phyloP scores from a whole-genome alignment of 345 rosid genomes.

The Ceriops zippeliana region DNA sequence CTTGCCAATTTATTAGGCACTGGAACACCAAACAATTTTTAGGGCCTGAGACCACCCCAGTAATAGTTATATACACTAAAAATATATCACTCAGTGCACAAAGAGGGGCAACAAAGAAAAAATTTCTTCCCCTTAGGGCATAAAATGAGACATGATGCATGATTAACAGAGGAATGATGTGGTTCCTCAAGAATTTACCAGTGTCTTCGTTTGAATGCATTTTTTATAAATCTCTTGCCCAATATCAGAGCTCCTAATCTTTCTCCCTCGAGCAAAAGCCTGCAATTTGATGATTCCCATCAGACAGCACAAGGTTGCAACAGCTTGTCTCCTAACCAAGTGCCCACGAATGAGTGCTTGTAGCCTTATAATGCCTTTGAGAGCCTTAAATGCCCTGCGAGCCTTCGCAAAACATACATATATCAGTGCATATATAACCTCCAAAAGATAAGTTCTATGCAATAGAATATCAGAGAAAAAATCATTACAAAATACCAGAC shows the following conservation, averaged over 20 bases:
- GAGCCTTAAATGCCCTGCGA: slow-evolving; percentile 87
- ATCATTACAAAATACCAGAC: not conserved
- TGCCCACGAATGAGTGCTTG: slow-evolving; percentile 98
- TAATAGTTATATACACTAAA: too few species aligned
- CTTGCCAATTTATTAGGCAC: not conserved
- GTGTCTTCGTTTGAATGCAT: slow-evolving; percentile 27
- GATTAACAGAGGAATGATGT: not conserved
- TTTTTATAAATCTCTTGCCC: slow-evolving; percentile 46
- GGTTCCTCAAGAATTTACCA: slow-evolving; percentile 43
- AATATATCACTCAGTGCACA: too few species aligned
- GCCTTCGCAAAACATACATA: slow-evolving; percentile 55
- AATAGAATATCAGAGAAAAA: not conserved
- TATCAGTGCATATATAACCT: slow-evolving; percentile 27
- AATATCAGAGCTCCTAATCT: slow-evolving; percentile 52
- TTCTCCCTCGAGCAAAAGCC: slow-evolving; percentile 64
- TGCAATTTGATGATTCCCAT: slow-evolving; percentile 86
- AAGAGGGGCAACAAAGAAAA: too few species aligned
- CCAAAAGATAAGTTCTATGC: not conserved
- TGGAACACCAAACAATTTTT: too few species aligned
- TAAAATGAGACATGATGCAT: not conserved
- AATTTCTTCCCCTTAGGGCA: too few species aligned
- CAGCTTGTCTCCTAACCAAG: slow-evolving; percentile 89
- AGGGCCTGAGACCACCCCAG: not conserved
- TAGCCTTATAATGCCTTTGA: slow-evolving; percentile 95
- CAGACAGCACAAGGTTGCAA: slow-evolving; percentile 65